These are phyloP conservation scores for Dactylonectria macrodidyma DNA, from an alignment of 2,329 filamentous ascomycete genomes.

Conservation along the genomic window DNA sequence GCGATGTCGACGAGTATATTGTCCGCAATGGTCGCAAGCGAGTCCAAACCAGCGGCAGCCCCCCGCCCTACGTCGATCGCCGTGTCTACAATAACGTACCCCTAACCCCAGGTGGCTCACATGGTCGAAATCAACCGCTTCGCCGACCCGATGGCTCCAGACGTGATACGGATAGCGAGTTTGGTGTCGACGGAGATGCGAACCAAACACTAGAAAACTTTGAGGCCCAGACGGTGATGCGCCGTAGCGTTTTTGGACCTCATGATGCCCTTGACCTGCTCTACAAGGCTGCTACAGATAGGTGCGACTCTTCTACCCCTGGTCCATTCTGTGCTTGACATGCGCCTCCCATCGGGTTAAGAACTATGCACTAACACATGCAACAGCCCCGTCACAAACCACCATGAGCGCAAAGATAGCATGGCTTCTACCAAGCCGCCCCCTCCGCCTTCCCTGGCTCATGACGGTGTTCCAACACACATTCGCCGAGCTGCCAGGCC, in stretches of 20 bases:
- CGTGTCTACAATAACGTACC: constrained; percentile 69
- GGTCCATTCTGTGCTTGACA: background rate
- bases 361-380: constrained; percentile 30
- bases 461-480: constrained; percentile 41
- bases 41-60: constrained; percentile 63
- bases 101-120: constrained; percentile 74
- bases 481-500: constrained; percentile 36
- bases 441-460: constrained; percentile 32
- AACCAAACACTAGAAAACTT: constrained; percentile 76
- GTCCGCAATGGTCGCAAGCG: constrained; percentile 82
- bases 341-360: constrained; percentile 14
- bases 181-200: constrained; percentile 65
- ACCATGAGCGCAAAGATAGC: constrained; percentile 45
- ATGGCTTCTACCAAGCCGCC: constrained; percentile 34
- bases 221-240: constrained; percentile 76
- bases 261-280: constrained; percentile 94
- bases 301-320: constrained; percentile 55
- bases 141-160: constrained; percentile 69
- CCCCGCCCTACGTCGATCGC: constrained; percentile 60
- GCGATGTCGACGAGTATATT: constrained; percentile 76
- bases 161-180: constrained; percentile 52
- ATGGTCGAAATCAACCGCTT: constrained; percentile 77
- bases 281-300: constrained; percentile 85
- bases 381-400: constrained; percentile 42
- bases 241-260: constrained; percentile 85